These are phyloP conservation scores for Kockovaella imperatae DNA, from an alignment of 768 basidiomycete species.

Conservation along the genomic window DNA sequence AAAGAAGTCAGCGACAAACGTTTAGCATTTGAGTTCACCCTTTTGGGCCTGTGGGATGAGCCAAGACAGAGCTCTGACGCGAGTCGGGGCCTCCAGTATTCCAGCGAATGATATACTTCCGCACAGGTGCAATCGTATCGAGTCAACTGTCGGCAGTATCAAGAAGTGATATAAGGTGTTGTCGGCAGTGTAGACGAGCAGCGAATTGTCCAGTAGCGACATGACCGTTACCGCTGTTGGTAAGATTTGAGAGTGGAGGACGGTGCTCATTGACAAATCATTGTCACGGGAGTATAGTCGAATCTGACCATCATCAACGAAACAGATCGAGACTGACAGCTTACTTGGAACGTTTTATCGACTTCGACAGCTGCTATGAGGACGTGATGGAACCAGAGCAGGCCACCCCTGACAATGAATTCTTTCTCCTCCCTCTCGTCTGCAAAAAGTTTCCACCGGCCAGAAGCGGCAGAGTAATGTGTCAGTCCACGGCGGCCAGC, in stretches of 20 bases:
- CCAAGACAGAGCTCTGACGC: constrained; percentile 90
- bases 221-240: constrained; percentile 72
- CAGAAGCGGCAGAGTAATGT: constrained; percentile 89
- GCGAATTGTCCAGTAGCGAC: constrained; percentile 86
- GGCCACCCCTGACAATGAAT: constrained; percentile 78
- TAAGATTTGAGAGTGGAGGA: constrained; percentile 71
- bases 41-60: constrained; percentile 90
- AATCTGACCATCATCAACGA: constrained; percentile 52
- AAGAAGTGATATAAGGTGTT: constrained; percentile 89
- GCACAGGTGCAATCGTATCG: constrained; percentile 78
- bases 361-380: constrained; percentile 83
- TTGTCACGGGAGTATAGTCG: constrained; percentile 89
- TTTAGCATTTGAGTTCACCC: constrained; percentile 52
- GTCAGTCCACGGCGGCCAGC: constrained; percentile 84
- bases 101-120: constrained; percentile 92
- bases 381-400: constrained; percentile 95
- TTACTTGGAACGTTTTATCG: constrained; percentile 64
- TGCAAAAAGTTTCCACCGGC: constrained; percentile 86
- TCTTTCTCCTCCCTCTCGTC: constrained; percentile 75
- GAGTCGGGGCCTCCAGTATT: constrained; percentile 70
- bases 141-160: constrained; percentile 65
- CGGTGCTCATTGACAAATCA: constrained; percentile 71
- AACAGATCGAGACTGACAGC: neutral
- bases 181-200: constrained; percentile 87
- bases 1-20: neutral